A percentile compares a stretch with the other conserved stretches of the same genome.
Conservation (phyloP, 2,329 filamentous ascomycete genomes). For the Gnomoniopsis smithogilvyi region DNA sequence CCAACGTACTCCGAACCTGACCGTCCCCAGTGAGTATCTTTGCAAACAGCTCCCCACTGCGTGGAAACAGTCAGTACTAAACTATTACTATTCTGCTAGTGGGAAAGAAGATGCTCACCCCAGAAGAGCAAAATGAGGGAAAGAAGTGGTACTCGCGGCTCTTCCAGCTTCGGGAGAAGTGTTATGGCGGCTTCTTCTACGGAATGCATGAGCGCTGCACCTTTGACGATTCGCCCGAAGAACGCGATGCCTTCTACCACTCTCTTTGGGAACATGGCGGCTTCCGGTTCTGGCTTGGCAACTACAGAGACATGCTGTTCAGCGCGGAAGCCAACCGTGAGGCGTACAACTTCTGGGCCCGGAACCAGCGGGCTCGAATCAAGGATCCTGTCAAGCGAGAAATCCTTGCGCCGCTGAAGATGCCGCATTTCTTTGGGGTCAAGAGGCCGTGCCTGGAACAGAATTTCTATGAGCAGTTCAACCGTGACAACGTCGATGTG, state of each 20-base stretch:
- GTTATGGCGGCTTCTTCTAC: slow-evolving; percentile 58
- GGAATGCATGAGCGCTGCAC: slow-evolving; percentile 52
- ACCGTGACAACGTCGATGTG: slow-evolving; percentile 37
- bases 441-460: slow-evolving; percentile 44
- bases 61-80: neutral
- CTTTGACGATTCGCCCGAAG: slow-evolving; percentile 47
- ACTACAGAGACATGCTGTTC: slow-evolving; percentile 52
- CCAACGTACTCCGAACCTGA: slow-evolving; percentile 64
- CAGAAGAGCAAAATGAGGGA: slow-evolving; percentile 45
- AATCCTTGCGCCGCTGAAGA: slow-evolving; percentile 47
- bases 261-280: slow-evolving; percentile 48
- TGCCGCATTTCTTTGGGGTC: slow-evolving; percentile 51
- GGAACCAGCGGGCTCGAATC: slow-evolving; percentile 47
- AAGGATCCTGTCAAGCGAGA: slow-evolving; percentile 44
- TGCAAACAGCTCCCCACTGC: neutral
- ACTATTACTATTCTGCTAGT: slow-evolving; percentile 33
- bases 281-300: slow-evolving; percentile 50
- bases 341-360: slow-evolving; percentile 52
- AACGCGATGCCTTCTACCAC: slow-evolving; percentile 46
- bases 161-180: slow-evolving; percentile 48
- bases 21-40: slow-evolving; percentile 39
- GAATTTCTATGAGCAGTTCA: slow-evolving; percentile 45
- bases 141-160: slow-evolving; percentile 46
- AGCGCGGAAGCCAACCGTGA: slow-evolving; percentile 44
- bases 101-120: slow-evolving; percentile 44